These are phyloP conservation scores for Magnaporthales sp. DNA, from an alignment of 2,329 filamentous ascomycete genomes.

Conservation along the genomic window DNA sequence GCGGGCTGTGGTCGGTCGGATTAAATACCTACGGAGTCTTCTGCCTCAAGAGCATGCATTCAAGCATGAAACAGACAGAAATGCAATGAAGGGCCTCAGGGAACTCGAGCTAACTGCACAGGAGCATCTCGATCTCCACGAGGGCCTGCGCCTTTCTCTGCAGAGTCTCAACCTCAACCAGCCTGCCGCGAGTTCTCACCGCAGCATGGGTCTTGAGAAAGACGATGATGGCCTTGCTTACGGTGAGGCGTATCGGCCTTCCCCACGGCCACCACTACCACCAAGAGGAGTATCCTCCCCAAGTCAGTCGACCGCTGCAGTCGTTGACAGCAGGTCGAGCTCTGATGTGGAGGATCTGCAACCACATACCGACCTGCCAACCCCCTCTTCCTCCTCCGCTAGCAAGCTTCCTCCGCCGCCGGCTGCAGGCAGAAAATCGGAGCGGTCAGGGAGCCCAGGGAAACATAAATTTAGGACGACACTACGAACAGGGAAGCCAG, in stretches of 20 bases:
- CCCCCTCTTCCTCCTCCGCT: neutral
- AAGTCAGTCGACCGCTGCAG: neutral
- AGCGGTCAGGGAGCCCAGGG: constrained; percentile 47
- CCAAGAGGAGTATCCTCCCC: constrained; percentile 16
- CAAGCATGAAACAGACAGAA: constrained; percentile 71
- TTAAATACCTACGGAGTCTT: neutral
- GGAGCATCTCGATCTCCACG: constrained; percentile 81
- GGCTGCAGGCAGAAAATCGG: neutral
- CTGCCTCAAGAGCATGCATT: neutral
- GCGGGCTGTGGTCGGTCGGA: neutral
- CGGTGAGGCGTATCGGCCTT: constrained; percentile 67
- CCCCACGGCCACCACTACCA: constrained; percentile 60
- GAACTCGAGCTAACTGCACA: constrained; percentile 87
- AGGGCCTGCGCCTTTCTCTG: constrained; percentile 65
- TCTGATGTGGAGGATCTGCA: neutral
- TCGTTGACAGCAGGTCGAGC: constrained; percentile 3
- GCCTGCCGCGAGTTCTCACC: neutral
- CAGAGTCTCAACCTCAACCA: constrained; percentile 25
- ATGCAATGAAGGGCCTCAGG: constrained; percentile 70
- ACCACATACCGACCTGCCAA: neutral
- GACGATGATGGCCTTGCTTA: constrained; percentile 54
- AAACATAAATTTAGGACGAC: constrained; percentile 56
- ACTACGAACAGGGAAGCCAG: constrained; percentile 38
- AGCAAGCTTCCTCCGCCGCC: neutral
- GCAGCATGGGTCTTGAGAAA: neutral